phyloP scores from a whole-genome alignment of 1,284 basidiomycete genomes.

The Moesziomyces sp. region DNA sequence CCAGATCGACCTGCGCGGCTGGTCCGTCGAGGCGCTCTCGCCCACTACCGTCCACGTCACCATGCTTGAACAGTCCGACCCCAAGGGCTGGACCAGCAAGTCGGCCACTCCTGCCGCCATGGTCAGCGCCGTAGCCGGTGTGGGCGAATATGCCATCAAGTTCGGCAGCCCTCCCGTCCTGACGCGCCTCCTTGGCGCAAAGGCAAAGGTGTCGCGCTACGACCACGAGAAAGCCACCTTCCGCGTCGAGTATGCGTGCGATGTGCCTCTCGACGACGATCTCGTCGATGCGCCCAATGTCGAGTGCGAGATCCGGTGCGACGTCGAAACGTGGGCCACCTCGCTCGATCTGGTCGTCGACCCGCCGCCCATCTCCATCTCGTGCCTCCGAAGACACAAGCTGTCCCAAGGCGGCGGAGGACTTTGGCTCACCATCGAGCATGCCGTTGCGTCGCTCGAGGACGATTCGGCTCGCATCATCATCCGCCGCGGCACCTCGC shows the following conservation, averaged over 20 bases:
- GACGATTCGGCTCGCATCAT: constrained; percentile 76
- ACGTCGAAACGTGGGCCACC: constrained; percentile 88
- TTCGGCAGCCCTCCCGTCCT: constrained; percentile 90
- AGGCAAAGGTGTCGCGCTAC: constrained; percentile 79
- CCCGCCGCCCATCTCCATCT: constrained; percentile 87
- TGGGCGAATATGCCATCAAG: constrained; percentile 92
- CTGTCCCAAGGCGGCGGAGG: constrained; percentile 89
- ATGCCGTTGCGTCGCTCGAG: constrained; percentile 80
- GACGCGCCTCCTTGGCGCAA: constrained; percentile 83
- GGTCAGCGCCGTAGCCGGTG: constrained; percentile 77
- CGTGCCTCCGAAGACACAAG: constrained; percentile 85
- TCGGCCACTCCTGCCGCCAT: constrained; percentile 90
- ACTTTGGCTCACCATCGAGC: constrained; percentile 93
- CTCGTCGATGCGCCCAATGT: constrained; percentile 72
- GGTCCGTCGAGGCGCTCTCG: constrained; percentile 94
- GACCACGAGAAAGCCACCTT: constrained; percentile 87
- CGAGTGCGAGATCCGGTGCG: constrained; percentile 94
- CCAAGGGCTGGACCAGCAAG: constrained; percentile 97
- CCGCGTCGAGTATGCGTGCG: constrained; percentile 83
- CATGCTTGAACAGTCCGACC: constrained; percentile 94
- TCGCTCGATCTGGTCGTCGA: constrained; percentile 91
- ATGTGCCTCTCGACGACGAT: constrained; percentile 18
- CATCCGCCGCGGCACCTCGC: constrained; percentile 75
- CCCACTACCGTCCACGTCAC: constrained; percentile 95
- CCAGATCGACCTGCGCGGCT: constrained; percentile 94